Percentiles rank a stretch among this genome's conserved stretches.
Evolutionary conservation across 371 early-diverging fungal species (phyloP).

Genomic region (Actinomucor elegans): DNA sequence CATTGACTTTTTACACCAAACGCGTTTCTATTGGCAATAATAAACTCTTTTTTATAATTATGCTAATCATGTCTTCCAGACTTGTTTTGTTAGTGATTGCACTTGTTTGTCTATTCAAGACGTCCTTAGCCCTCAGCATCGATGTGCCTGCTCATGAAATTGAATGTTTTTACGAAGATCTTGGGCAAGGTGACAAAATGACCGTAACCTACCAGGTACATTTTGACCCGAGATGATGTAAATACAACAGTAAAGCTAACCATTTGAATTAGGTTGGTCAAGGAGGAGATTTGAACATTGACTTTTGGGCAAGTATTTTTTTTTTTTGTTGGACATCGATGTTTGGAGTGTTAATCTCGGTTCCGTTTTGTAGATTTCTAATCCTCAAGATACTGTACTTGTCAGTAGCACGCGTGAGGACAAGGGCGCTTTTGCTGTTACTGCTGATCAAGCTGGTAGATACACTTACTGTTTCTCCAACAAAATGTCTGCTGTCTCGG

Average conservation of each 20-base stretch:
- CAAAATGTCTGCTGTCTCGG: slow-evolving; percentile 49
- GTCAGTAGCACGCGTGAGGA: slow-evolving; percentile 47
- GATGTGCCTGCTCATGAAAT: slow-evolving; percentile 48
- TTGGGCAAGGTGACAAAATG: slow-evolving; percentile 59
- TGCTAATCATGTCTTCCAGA: slow-evolving; percentile 6
- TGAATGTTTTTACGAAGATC: slow-evolving; percentile 66
- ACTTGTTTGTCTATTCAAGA: slow-evolving; percentile 7
- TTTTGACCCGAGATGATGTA: too few species aligned
- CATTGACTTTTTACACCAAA: not conserved
- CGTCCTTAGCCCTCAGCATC: slow-evolving; percentile 27
- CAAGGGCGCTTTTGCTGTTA: slow-evolving; percentile 53
- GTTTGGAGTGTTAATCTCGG: too few species aligned
- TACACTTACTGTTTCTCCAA: slow-evolving; percentile 82
- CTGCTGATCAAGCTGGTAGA: slow-evolving; percentile 55
- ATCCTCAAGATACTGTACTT: slow-evolving; percentile 50
- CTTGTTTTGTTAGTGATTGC: slow-evolving; percentile 10
- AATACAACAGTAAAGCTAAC: not conserved
- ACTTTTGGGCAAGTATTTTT: slow-evolving; percentile 54
- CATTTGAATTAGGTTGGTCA: slow-evolving; percentile 54
- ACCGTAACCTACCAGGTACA: slow-evolving; percentile 65
- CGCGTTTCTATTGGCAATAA: too few species aligned
- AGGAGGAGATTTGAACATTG: slow-evolving; percentile 68
- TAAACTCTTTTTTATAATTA: not conserved
- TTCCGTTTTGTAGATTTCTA: slow-evolving; percentile 55
- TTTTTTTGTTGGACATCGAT: too few species aligned